phyloP scores from a whole-genome alignment of 495 filamentous ascomycete genomes.

The Podospora conica region DNA sequence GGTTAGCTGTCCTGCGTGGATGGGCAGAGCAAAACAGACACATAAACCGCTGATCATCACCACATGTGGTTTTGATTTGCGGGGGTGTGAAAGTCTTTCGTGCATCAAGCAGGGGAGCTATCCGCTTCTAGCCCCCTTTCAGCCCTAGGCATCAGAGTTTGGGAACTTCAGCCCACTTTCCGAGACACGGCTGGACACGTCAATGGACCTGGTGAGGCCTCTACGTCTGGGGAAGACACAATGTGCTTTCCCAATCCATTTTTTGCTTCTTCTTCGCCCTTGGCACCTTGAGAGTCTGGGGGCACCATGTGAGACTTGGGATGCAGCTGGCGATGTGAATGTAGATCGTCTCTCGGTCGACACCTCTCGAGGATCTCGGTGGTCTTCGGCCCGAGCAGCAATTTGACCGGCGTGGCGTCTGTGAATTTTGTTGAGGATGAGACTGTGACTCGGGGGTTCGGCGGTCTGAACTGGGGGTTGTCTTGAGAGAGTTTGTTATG shows the following conservation, averaged over 20 bases:
- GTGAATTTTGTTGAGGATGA: neutral
- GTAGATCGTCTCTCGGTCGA: too few relatives aligned
- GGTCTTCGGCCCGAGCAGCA: neutral
- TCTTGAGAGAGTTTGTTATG: neutral
- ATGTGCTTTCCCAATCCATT: neutral
- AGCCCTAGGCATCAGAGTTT: neutral
- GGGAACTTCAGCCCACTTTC: neutral
- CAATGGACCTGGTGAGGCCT: neutral
- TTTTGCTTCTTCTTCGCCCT: neutral
- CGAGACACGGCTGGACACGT: neutral
- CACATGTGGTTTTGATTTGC: neutral
- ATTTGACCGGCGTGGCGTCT: neutral
- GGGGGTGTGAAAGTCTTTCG: neutral
- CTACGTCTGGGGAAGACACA: neutral
- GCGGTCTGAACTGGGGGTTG: neutral
- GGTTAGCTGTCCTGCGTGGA: neutral
- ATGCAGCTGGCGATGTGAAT: too few relatives aligned
- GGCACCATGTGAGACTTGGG: neutral
- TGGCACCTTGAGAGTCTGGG: neutral
- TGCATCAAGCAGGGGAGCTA: neutral
- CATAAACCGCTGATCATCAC: neutral
- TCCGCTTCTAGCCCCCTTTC: neutral
- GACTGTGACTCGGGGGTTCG: neutral
- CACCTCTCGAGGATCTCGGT: neutral
- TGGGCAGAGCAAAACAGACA: neutral